Base-by-base conservation (phyloP, 305 asterid species). In the Ilex paraguariensis region DNA sequence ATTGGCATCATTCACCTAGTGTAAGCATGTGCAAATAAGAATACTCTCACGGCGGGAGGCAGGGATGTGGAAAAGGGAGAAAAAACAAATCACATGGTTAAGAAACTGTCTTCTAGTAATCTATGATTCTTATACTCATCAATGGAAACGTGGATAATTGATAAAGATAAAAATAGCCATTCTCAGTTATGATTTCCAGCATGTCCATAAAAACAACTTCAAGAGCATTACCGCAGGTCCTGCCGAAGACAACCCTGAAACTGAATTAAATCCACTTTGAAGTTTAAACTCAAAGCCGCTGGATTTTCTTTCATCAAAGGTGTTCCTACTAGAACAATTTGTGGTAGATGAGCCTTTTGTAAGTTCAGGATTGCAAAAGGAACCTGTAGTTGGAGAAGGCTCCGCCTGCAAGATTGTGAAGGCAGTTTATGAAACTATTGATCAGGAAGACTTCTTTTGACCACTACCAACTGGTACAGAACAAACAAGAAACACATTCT, bases 371-470 rank as follows among this genome's bases (percentile, higher is more conserved):
- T 79, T 79, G 76, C 84, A 90, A 77, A 90, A 79, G 62, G 97
- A 86, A 56, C 97, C 98, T n/a, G 96, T 93, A 52, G 98, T 93
- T 46, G 97, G 98, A 71, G 98, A 93, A 68, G 94, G 97, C 80
- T 93, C 98, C 58, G 88, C 95, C 98, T 93, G 88, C 69, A 84
- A 70, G 75, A 73, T 66, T 17, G 64, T 66, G 59, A 75, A 49
- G 52, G 59, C 49, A 60, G 32, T 54, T n/a, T 6, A 15, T 15
- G n/a, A 30, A 21, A 15, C 30, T 16, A 36, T 36, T 36, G 9
- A 46, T 10, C 15, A 46, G 52, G 52, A 46, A 46, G 15, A 12
- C 52, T 11, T 7, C 15, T 36, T 13, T 46, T 46, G 15, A 13
- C 2, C 52, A 7, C 52, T 46, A 46, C 52, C 52, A 46, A 46